Percentiles rank a stretch among this genome's conserved stretches.
These are phyloP conservation scores for Mycena galopus DNA, from an alignment of 768 basidiomycete species.

Conservation along the genomic window DNA sequence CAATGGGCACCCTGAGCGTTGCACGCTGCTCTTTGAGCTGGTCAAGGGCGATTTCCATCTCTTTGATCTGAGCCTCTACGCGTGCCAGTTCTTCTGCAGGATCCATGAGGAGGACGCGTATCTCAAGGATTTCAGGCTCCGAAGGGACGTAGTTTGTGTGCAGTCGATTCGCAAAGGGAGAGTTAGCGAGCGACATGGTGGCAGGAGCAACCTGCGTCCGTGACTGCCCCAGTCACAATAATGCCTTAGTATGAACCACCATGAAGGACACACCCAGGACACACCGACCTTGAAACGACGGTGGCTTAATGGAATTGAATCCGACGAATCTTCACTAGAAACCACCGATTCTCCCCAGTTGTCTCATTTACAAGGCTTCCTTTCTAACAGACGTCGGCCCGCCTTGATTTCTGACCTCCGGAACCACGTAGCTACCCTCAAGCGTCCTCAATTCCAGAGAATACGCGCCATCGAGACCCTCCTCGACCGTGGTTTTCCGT, in stretches of 20 bases:
- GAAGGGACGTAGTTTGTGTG: background rate
- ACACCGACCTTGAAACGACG: slow-evolving; percentile 6
- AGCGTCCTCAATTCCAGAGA: background rate
- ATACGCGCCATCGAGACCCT: slow-evolving; percentile 28
- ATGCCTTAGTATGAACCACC: background rate
- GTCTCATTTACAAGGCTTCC: background rate
- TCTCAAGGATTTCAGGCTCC: background rate
- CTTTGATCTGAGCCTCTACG: background rate
- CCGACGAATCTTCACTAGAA: background rate
- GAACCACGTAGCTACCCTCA: background rate
- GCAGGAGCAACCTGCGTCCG: too few relatives aligned
- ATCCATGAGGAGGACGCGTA: background rate
- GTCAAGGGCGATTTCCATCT: background rate
- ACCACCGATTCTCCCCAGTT: background rate
- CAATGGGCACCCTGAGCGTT: too few relatives aligned
- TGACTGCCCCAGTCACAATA: background rate
- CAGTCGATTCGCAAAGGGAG: background rate
- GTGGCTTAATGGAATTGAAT: background rate
- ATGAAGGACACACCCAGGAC: background rate
- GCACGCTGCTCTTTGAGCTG: background rate
- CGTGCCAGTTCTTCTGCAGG: background rate
- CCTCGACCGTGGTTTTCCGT: slow-evolving; percentile 40
- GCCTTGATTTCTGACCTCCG: background rate
- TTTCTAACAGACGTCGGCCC: slow-evolving; percentile 5
- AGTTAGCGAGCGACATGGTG: background rate